A percentile compares a stretch with the other conserved stretches of the same genome.
These are phyloP conservation scores for Yamagishiella unicocca DNA, from an alignment of 139 green algal genomes.

Conservation along the genomic window DNA sequence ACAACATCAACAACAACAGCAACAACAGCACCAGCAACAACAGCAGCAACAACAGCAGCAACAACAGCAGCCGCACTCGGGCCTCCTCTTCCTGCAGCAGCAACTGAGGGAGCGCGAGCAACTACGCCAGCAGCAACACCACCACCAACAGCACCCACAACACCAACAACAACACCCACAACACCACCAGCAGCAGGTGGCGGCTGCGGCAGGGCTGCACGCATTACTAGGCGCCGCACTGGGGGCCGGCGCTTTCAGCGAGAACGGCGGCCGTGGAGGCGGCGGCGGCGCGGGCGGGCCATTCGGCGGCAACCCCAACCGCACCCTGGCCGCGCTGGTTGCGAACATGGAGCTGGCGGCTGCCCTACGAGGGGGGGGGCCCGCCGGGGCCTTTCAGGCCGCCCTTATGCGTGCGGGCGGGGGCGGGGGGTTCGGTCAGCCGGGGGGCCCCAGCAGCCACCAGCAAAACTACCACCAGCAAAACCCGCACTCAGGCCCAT, in stretches of 20 bases:
- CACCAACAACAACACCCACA: slow-evolving; percentile 2
- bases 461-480: not conserved
- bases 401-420: not conserved
- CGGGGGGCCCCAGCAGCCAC: not conserved
- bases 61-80: not conserved
- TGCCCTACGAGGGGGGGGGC: too few relatives aligned
- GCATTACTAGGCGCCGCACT: not conserved
- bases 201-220: slow-evolving; percentile 1
- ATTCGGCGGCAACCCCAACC: not conserved
- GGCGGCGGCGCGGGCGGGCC: not conserved
- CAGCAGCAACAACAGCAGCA: not conserved
- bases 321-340: not conserved
- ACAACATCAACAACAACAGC: not conserved
- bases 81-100: slow-evolving; percentile 26
- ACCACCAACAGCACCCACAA: slow-evolving; percentile 20
- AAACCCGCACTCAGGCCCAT: not conserved
- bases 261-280: not conserved
- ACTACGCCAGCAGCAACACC: not conserved
- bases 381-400: not conserved
- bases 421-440: not conserved
- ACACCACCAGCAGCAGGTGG: not conserved
- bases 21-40: slow-evolving; percentile 10
- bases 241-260: not conserved
- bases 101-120: slow-evolving; percentile 31
- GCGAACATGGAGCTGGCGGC: too few relatives aligned